A percentile compares a stretch with the other conserved stretches of the same genome.
Evolutionary conservation across 345 rosid genomes (phyloP).

Genomic region (Geranium rotundifolium): DNA sequence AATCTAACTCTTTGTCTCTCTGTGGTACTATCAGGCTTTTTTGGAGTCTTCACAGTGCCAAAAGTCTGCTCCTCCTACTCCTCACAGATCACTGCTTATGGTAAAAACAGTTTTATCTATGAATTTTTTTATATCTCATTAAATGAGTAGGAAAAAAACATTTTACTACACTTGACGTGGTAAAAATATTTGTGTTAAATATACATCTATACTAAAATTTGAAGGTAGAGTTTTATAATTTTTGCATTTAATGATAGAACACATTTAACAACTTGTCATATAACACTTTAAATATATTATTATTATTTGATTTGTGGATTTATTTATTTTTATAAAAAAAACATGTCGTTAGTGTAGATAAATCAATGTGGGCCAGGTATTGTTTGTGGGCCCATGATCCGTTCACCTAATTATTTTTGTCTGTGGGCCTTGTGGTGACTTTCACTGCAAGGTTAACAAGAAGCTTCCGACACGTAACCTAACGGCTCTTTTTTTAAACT

Average conservation of each 20-base stretch:
- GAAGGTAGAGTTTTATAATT: no score
- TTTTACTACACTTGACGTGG: no score
- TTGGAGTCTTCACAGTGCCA: slow-evolving; percentile 68
- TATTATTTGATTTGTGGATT: no score
- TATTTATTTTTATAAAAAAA: no score
- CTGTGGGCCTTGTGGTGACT: neutral
- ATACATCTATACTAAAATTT: no score
- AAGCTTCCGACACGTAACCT: neutral
- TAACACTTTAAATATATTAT: no score
- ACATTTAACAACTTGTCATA: no score
- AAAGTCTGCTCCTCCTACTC: slow-evolving; percentile 76
- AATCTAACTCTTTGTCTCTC: neutral
- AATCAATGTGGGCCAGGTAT: neutral
- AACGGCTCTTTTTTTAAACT: slow-evolving; percentile 17
- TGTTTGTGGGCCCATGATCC: neutral
- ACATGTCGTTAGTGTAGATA: no score
- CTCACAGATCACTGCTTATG: slow-evolving; percentile 53
- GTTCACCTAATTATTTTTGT: neutral
- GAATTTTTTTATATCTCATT: neutral
- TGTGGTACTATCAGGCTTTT: slow-evolving; percentile 44
- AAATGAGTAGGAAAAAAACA: no score
- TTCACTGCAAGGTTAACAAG: neutral
- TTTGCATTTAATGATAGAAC: no score
- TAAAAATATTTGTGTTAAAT: no score
- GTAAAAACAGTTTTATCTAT: slow-evolving; percentile 20